A percentile compares a stretch with the other conserved stretches of the same genome.
Conservation (phyloP, 2,329 filamentous ascomycete species). For the Beauveria caledonica region DNA sequence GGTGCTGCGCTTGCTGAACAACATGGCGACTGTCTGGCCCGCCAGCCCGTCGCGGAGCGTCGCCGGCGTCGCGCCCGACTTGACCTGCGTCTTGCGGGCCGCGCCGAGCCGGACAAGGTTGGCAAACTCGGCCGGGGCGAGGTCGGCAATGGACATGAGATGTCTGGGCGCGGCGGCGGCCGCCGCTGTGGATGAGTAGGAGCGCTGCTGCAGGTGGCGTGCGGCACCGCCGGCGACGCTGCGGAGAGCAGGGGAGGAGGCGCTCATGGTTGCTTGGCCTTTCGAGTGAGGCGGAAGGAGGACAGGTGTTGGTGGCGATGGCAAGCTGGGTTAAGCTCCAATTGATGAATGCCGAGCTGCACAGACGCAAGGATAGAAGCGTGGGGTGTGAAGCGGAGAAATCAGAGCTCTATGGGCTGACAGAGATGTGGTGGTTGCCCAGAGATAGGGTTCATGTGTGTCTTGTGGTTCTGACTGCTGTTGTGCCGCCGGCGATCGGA, state of each 20-base stretch:
- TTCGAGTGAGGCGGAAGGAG: not conserved
- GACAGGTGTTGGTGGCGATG: not conserved
- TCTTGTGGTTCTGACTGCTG: constrained; percentile 6
- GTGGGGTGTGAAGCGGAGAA: not conserved
- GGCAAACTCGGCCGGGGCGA: constrained; percentile 70
- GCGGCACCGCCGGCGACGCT: not conserved
- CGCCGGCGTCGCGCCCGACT: constrained; percentile 49
- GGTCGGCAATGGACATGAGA: constrained; percentile 83
- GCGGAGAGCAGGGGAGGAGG: constrained; percentile 2
- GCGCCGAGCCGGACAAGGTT: constrained; percentile 77
- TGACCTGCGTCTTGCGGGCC: constrained; percentile 67
- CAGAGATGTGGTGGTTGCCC: not conserved
- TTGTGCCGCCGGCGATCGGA: constrained; percentile 6
- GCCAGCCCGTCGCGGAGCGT: constrained; percentile 54
- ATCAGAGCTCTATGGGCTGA: too few species aligned
- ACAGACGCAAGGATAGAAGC: not conserved
- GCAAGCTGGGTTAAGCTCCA: not conserved
- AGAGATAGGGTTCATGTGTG: not conserved
- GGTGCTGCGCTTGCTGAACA: constrained; percentile 94
- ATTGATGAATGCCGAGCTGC: not conserved
- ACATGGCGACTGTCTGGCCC: constrained; percentile 82
- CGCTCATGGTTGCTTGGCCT: not conserved
- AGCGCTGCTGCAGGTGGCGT: constrained; percentile 1
- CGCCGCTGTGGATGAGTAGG: not conserved
- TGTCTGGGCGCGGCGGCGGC: constrained; percentile 54